phyloP scores from a whole-genome alignment of 192 early-diverging fungal species.

The Coemansia sp. region DNA sequence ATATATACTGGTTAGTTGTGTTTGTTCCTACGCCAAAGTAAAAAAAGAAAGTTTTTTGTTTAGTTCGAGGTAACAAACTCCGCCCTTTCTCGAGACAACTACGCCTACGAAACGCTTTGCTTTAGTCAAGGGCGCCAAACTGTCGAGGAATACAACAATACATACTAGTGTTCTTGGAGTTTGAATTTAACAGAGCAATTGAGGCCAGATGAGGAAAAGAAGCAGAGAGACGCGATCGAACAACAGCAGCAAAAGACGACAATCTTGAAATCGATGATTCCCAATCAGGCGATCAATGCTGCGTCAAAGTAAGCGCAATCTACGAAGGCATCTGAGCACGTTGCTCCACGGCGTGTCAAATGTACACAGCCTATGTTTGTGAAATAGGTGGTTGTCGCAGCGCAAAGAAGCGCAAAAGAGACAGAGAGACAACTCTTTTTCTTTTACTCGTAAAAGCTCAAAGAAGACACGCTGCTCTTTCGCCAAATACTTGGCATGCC shows the following conservation, averaged over 20 bases:
- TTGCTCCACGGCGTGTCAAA: background rate
- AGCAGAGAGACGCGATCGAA: background rate
- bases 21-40: conserved; percentile 1
- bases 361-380: too few relatives aligned
- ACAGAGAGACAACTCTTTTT: too few relatives aligned
- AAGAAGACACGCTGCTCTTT: background rate
- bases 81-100: background rate
- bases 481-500: background rate
- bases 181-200: background rate
- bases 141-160: background rate
- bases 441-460: background rate
- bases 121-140: background rate
- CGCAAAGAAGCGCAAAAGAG: too few relatives aligned
- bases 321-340: background rate
- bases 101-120: background rate
- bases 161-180: background rate
- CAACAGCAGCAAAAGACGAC: background rate
- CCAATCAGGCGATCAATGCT: background rate
- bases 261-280: background rate
- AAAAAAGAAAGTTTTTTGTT: background rate
- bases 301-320: background rate
- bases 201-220: background rate
- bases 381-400: too few relatives aligned
- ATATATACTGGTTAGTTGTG: background rate
- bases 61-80: background rate